Base-by-base conservation (phyloP, 1,284 basidiomycete genomes). In the Ganoderma boninense region DNA sequence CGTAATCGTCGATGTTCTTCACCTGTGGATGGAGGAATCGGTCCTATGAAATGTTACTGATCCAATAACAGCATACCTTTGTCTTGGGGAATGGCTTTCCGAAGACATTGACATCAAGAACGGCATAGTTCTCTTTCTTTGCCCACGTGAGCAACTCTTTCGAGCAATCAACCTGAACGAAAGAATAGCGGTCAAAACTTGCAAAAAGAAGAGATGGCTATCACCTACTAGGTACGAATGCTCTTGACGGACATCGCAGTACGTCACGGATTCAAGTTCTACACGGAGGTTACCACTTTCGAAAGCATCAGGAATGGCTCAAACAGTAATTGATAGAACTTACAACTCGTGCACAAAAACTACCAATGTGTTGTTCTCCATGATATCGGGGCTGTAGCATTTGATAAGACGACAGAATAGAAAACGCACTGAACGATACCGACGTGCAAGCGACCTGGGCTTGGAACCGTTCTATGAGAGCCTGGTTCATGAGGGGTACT, bases 261-360 rank as follows among this genome's bases (percentile, higher is more conserved):
- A 89, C n/a, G 87, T 81, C 10, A 88, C 89, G 23, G 92, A 91
- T 65, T 92, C 89, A 14, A 95, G 83, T 79, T 97, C 94, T 11
- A 93, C 88, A 18, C 94, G 90, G 64, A 98, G 84, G 77, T 96
- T 96, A 29, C 96, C 96, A 77, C 95, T 97, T 70, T 16, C 61
- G n/a, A 23, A 38, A 23, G 49, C 29, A 52, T 60, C 2, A 70
- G 43, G 29, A 64, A 20, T 69, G 66, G 10, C 35, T 23, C 52
- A 23, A 29, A 23, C 49, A 13, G 11, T 16, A 70, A 5, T 11
- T 43, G 68, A 35, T 54, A 20, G 54, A n/a, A 82, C 92, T 77
- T 79, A 97, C 96, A 97, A 95, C 84, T 98, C 96, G 82, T 98
- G 97, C 11, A 94, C 90, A 76, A 97, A 94, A 49, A 97, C 81